Percentiles rank a stretch among this genome's conserved stretches.
Conservation (phyloP, 768 basidiomycete genomes). For the Jaapia argillacea region DNA sequence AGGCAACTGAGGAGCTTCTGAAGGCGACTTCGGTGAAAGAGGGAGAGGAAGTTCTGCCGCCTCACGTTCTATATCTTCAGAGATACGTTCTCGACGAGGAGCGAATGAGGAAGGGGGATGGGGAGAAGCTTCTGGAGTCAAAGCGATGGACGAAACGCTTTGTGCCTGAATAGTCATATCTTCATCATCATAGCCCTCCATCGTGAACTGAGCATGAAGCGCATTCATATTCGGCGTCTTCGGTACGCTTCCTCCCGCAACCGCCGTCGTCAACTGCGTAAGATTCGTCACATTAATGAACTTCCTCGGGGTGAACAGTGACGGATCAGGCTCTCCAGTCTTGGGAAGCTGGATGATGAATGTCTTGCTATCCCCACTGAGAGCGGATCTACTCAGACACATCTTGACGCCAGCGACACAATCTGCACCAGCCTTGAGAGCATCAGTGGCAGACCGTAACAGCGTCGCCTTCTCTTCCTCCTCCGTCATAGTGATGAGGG, state of each 20-base stretch:
- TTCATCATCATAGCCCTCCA: slow-evolving; percentile 32
- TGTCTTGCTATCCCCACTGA: slow-evolving; percentile 35
- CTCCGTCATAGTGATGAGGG: slow-evolving; percentile 44
- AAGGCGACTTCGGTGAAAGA: slow-evolving; percentile 33
- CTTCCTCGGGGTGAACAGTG: slow-evolving; percentile 23
- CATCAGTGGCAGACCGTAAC: slow-evolving; percentile 79
- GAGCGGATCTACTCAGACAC: slow-evolving; percentile 54
- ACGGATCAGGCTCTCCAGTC: slow-evolving; percentile 32
- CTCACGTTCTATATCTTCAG: slow-evolving; percentile 1
- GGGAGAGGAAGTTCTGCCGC: slow-evolving; percentile 3
- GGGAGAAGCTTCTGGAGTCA: not conserved
- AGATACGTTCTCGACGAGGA: not conserved
- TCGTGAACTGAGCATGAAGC: slow-evolving; percentile 23
- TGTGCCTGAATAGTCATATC: slow-evolving; percentile 53
- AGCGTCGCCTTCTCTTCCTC: slow-evolving; percentile 75
- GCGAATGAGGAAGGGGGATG: no score
- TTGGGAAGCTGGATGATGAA: slow-evolving; percentile 58
- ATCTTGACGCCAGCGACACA: slow-evolving; percentile 81
- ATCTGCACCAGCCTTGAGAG: slow-evolving; percentile 80
- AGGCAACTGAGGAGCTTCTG: slow-evolving; percentile 28
- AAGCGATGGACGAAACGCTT: slow-evolving; percentile 17
- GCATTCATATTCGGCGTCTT: slow-evolving; percentile 15
- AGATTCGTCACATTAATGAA: no score
- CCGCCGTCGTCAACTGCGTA: not conserved
- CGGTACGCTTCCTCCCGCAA: not conserved